Conservation (phyloP, 2,329 filamentous ascomycete species). For the Metarhizium anisopliae region DNA sequence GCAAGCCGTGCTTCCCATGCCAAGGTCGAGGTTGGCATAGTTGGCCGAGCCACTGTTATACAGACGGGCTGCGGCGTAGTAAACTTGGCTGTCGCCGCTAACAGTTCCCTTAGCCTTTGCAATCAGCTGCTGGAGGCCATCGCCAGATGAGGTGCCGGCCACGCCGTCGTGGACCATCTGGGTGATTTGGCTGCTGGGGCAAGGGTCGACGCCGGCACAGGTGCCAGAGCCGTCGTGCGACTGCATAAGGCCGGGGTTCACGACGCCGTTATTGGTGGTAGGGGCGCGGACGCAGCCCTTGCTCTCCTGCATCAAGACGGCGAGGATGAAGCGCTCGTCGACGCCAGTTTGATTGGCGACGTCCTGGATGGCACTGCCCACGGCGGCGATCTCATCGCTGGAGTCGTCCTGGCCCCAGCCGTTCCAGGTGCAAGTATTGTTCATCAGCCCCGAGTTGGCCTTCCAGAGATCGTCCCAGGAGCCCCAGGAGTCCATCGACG, state of each 20-base stretch:
- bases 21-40: conserved; percentile 26
- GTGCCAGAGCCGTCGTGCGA: conserved; percentile 24
- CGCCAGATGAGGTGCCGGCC: conserved; percentile 28
- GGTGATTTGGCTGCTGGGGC: conserved; percentile 14
- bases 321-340: conserved; percentile 32
- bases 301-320: conserved; percentile 34
- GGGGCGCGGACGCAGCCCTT: conserved; percentile 32
- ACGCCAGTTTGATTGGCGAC: conserved; percentile 19
- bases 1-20: conserved; percentile 33
- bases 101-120: conserved; percentile 10
- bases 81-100: conserved; percentile 11
- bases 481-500: conserved; percentile 9
- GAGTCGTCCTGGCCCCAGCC: conserved; percentile 13
- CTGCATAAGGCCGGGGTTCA: conserved; percentile 34
- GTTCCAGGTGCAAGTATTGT: conserved; percentile 10
- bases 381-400: conserved; percentile 4
- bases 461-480: conserved; percentile 12
- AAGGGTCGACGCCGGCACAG: conserved; percentile 26
- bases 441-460: conserved; percentile 10
- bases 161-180: conserved; percentile 31
- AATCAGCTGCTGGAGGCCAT: conserved; percentile 32
- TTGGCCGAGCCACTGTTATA: conserved; percentile 38
- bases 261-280: conserved; percentile 30
- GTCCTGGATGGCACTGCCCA: conserved; percentile 23
- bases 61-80: conserved; percentile 35